Conservation (phyloP, 176 grass and related monocot species). For the Phragmites australis region DNA sequence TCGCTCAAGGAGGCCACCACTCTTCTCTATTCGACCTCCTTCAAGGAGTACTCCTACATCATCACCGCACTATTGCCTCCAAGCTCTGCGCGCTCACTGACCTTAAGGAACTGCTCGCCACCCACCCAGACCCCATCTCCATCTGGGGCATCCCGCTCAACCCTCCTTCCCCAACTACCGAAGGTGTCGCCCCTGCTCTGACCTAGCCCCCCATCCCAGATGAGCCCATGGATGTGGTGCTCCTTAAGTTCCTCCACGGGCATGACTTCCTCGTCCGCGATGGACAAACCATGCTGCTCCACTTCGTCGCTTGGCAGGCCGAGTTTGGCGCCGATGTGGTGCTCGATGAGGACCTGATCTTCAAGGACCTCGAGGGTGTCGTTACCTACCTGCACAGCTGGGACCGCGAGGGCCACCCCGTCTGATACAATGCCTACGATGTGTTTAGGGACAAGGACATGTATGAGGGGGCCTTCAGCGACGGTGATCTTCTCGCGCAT, state of each 20-base stretch:
- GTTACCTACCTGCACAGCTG: conserved; percentile 91
- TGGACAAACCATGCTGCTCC: conserved; percentile 78
- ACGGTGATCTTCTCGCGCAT: conserved; percentile 65
- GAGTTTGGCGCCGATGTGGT: conserved; percentile 79
- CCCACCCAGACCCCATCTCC: conserved; percentile 60
- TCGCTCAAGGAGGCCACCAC: conserved; percentile 81
- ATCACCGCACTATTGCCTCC: conserved; percentile 57
- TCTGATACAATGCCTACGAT: conserved; percentile 95
- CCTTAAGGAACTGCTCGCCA: conserved; percentile 61
- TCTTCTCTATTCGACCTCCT: conserved; percentile 63
- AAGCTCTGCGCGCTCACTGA: conserved; percentile 80
- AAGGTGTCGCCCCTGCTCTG: neutral
- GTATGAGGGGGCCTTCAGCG: conserved; percentile 76
- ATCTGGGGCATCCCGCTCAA: conserved; percentile 84
- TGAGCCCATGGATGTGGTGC: conserved; percentile 81
- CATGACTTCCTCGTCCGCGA: conserved; percentile 80
- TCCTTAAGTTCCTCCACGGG: conserved; percentile 90
- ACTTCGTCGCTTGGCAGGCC: conserved; percentile 66
- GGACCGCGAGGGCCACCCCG: conserved; percentile 77
- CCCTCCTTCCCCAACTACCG: neutral
- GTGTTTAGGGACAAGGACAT: conserved; percentile 78
- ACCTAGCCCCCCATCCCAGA: conserved; percentile 2
- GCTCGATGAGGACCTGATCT: conserved; percentile 74
- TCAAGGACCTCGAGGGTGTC: conserved; percentile 90
- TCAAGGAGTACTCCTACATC: conserved; percentile 94